phyloP scores from a whole-genome alignment of 1,284 basidiomycete species.

The Heterobasidion parviporum region DNA sequence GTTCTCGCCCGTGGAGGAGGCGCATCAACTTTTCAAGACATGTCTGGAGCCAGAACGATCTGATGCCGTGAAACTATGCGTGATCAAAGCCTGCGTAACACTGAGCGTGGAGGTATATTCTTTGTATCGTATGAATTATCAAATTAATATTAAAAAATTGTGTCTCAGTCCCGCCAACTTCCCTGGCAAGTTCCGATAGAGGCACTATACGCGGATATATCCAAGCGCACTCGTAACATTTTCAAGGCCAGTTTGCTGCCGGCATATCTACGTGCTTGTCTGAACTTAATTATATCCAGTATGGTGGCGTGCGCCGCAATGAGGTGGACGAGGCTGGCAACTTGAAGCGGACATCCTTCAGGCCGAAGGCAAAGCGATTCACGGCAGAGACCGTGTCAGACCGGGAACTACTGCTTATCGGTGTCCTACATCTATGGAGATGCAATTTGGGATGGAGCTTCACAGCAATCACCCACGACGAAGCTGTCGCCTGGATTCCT shows the following conservation, averaged over 20 bases:
- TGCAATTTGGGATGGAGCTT: constrained; percentile 45
- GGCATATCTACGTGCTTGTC: constrained; percentile 3
- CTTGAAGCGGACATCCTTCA: constrained; percentile 40
- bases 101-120: constrained; percentile 26
- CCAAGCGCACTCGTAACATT: constrained; percentile 43
- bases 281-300: constrained; percentile 11
- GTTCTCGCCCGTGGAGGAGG: constrained; percentile 57
- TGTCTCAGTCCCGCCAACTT: constrained; percentile 39
- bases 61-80: constrained; percentile 75
- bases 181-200: constrained; percentile 50
- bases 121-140: constrained; percentile 11
- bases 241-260: constrained; percentile 37
- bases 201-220: constrained; percentile 34
- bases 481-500: constrained; percentile 38
- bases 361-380: constrained; percentile 53
- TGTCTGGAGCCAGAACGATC: constrained; percentile 71
- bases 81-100: constrained; percentile 59
- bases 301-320: constrained; percentile 37
- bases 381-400: constrained; percentile 53
- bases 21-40: constrained; percentile 46
- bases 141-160: neutral
- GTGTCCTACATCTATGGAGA: constrained; percentile 62
- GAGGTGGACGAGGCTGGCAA: constrained; percentile 53
- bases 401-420: constrained; percentile 57
- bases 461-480: constrained; percentile 20